Conservation (phyloP, 2,329 filamentous ascomycete genomes). For the Ophiostoma sp. region DNA sequence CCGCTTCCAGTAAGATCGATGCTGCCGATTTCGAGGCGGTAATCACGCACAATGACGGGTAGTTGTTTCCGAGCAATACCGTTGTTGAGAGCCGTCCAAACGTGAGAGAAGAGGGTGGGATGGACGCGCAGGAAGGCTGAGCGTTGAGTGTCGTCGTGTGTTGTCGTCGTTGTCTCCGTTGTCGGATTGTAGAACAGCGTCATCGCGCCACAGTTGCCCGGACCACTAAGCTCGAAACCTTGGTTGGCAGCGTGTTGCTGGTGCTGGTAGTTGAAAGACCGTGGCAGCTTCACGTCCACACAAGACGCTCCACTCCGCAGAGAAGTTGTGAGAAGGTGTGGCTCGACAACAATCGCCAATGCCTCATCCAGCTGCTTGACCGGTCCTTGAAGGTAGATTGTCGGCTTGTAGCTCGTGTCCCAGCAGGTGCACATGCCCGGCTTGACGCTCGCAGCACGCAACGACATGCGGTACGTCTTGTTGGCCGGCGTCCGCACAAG, state of each 20-base stretch:
- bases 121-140: conserved; percentile 53
- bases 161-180: background rate
- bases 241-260: background rate
- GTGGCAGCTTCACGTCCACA: conserved; percentile 29
- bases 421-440: conserved; percentile 71
- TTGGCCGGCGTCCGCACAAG: conserved; percentile 82
- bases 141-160: background rate
- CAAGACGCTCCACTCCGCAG: conserved; percentile 22
- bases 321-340: conserved; percentile 19
- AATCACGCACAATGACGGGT: conserved; percentile 63
- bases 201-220: conserved; percentile 30
- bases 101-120: conserved; percentile 72
- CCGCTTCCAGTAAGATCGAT: conserved; percentile 64
- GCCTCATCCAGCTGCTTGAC: conserved; percentile 18
- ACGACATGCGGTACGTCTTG: conserved; percentile 85
- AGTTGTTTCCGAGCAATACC: conserved; percentile 61
- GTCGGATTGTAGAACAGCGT: conserved; percentile 24
- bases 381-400: conserved; percentile 71
- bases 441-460: conserved; percentile 72
- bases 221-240: conserved; percentile 21
- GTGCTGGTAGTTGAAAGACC: conserved; percentile 30
- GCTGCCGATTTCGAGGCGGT: conserved; percentile 67
- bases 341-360: conserved; percentile 27
- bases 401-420: conserved; percentile 94
- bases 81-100: conserved; percentile 64